A percentile compares a stretch with the other conserved stretches of the same genome.
These are phyloP conservation scores for Cordyceps tenuipes DNA, from an alignment of 2,329 filamentous ascomycete genomes.

Conservation along the genomic window DNA sequence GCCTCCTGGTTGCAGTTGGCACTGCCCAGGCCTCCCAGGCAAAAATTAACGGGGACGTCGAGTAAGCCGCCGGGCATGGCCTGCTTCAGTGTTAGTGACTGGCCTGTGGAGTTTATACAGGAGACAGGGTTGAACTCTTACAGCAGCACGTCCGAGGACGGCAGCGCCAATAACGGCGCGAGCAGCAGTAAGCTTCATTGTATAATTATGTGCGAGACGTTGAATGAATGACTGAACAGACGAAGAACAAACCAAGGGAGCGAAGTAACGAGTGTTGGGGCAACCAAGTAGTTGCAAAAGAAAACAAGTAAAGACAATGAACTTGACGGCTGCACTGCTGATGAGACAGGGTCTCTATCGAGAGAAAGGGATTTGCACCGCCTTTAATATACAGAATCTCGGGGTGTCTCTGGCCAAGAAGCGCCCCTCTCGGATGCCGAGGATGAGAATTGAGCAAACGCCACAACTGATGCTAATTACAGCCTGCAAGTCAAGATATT, in stretches of 20 bases:
- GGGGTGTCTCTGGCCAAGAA: background rate
- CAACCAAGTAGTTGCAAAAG: background rate
- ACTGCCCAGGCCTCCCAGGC: background rate
- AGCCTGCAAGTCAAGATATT: background rate
- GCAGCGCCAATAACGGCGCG: background rate
- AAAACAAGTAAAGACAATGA: conserved; percentile 4
- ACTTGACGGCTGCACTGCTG: conserved; percentile 1
- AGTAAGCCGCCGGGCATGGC: background rate
- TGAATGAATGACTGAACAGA: background rate
- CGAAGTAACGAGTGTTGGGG: background rate
- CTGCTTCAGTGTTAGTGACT: background rate
- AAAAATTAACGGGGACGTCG: background rate
- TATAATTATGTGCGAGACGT: background rate
- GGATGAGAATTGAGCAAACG: background rate
- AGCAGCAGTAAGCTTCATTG: conserved; percentile 5
- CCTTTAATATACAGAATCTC: background rate
- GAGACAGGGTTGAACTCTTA: background rate
- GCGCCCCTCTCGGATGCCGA: background rate
- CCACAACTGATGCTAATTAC: conserved; percentile 6
- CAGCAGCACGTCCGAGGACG: conserved; percentile 3
- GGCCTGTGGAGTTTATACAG: background rate
- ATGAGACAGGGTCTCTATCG: conserved; percentile 1
- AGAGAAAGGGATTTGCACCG: background rate
- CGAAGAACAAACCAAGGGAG: conserved; percentile 5
- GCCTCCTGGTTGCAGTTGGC: background rate